A percentile compares a stretch with the other conserved stretches of the same genome.
phyloP scores from a whole-genome alignment of 1,139 yeast species.

The Magnusiomyces suaveolens region DNA sequence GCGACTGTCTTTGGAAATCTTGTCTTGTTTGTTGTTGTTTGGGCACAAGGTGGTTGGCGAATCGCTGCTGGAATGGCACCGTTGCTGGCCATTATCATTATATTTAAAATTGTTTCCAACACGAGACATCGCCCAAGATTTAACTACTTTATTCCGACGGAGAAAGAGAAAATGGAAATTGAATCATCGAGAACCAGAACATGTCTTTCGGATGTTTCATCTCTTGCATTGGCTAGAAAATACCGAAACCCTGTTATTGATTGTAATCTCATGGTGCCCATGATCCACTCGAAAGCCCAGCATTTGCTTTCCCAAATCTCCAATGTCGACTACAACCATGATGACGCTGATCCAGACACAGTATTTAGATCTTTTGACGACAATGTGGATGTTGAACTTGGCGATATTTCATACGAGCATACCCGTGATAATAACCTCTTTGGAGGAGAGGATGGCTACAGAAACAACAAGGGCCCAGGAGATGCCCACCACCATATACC shows the following conservation, averaged over 20 bases:
- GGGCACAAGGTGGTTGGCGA: constrained; percentile 34
- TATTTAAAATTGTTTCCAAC: constrained; percentile 26
- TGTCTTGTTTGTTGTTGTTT: constrained; percentile 32
- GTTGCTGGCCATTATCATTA: constrained; percentile 24
- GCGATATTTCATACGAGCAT: background rate
- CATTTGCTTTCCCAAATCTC: constrained; percentile 19
- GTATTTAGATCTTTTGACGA: constrained; percentile 10
- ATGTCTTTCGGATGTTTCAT: constrained; percentile 17
- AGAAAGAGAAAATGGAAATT: constrained; percentile 20
- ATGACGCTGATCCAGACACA: constrained; percentile 6
- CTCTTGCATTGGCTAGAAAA: constrained; percentile 21
- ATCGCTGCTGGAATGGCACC: constrained; percentile 32
- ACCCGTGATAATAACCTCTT: background rate
- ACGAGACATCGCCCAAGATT: constrained; percentile 22
- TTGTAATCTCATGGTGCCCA: constrained; percentile 27
- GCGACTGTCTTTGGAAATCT: constrained; percentile 33
- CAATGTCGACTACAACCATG: constrained; percentile 1
- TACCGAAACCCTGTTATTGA: constrained; percentile 30
- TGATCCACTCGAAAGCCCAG: constrained; percentile 29
- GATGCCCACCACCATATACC: background rate
- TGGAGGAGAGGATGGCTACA: background rate
- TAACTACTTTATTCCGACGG: constrained; percentile 26
- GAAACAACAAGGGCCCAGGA: background rate
- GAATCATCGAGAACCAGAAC: constrained; percentile 10
- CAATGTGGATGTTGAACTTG: background rate